phyloP scores from a whole-genome alignment of 495 filamentous ascomycete species.

The Hyaloscypha variabilis region DNA sequence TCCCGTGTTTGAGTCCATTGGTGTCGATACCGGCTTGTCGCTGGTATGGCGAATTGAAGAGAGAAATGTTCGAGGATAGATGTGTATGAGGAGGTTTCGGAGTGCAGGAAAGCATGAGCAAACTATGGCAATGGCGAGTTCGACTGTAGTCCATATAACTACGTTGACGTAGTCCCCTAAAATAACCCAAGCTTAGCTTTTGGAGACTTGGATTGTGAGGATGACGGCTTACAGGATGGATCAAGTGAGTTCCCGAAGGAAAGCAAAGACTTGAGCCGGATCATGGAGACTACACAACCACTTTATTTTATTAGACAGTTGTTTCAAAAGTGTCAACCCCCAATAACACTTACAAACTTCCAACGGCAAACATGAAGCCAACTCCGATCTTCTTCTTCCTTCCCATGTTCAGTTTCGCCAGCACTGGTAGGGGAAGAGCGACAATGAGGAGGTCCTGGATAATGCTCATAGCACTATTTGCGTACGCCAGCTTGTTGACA shows the following conservation, averaged over 20 bases:
- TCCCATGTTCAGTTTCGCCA: constrained; percentile 38
- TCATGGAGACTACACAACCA: constrained; percentile 20
- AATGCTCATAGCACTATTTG: constrained; percentile 41
- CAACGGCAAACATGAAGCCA: constrained; percentile 47
- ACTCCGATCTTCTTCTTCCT: constrained; percentile 40
- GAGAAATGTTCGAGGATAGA: constrained; percentile 5
- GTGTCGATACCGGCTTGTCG: too few relatives aligned
- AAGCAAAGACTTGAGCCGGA: constrained; percentile 15
- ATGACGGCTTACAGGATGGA: constrained; percentile 5
- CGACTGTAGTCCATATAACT: constrained; percentile 15
- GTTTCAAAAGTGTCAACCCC: not conserved
- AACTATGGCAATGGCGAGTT: constrained; percentile 11
- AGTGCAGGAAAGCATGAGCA: constrained; percentile 8
- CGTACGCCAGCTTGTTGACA: constrained; percentile 40
- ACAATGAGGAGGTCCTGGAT: constrained; percentile 43
- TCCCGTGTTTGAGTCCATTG: too few relatives aligned
- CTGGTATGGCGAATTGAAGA: too few relatives aligned
- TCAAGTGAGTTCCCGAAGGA: constrained; percentile 18
- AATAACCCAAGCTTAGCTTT: constrained; percentile 7
- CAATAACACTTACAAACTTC: constrained; percentile 41
- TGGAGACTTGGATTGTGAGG: not conserved
- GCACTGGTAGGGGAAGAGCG: constrained; percentile 40
- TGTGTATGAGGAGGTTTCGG: constrained; percentile 2
- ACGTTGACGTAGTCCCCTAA: constrained; percentile 19
- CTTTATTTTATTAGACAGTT: constrained; percentile 5